A percentile compares a stretch with the other conserved stretches of the same genome.
phyloP scores from a whole-genome alignment of 129 eudicot genomes.

The Lonicera japonica region DNA sequence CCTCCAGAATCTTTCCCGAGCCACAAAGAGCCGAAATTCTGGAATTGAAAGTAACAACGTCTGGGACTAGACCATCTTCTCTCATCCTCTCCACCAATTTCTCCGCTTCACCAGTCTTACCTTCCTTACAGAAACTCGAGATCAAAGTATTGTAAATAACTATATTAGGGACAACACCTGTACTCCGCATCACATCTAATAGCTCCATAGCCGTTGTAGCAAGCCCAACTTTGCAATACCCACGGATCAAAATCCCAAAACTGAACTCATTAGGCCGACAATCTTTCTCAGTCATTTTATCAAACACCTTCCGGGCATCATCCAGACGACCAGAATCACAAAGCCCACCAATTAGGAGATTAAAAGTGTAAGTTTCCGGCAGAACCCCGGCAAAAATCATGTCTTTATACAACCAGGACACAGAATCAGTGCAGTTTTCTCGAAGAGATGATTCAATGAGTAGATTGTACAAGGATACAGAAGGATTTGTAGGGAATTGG shows the following conservation, averaged over 20 bases:
- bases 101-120: slow-evolving; percentile 71
- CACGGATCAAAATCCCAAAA: slow-evolving; percentile 78
- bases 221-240: slow-evolving; percentile 59
- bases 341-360: slow-evolving; percentile 58
- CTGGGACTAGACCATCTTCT: slow-evolving; percentile 55
- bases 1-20: slow-evolving; percentile 68
- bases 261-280: slow-evolving; percentile 80
- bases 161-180: slow-evolving; percentile 39
- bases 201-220: slow-evolving; percentile 43
- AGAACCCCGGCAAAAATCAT: slow-evolving; percentile 52
- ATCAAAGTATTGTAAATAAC: slow-evolving; percentile 77
- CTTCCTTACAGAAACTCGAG: slow-evolving; percentile 62
- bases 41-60: slow-evolving; percentile 83
- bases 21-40: slow-evolving; percentile 80
- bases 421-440: slow-evolving; percentile 20
- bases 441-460: slow-evolving; percentile 40
- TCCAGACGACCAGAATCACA: slow-evolving; percentile 74
- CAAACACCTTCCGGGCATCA: slow-evolving; percentile 75
- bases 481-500: slow-evolving; percentile 32
- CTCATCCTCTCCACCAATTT: slow-evolving; percentile 75
- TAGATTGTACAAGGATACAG: slow-evolving; percentile 50
- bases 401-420: slow-evolving; percentile 56
- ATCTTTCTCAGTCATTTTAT: slow-evolving; percentile 79
- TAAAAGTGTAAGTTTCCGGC: slow-evolving; percentile 63
- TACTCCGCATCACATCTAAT: slow-evolving; percentile 51